These are phyloP conservation scores for Fraxinus dipetala DNA, from an alignment of 305 asterid genomes.

Conservation along the genomic window DNA sequence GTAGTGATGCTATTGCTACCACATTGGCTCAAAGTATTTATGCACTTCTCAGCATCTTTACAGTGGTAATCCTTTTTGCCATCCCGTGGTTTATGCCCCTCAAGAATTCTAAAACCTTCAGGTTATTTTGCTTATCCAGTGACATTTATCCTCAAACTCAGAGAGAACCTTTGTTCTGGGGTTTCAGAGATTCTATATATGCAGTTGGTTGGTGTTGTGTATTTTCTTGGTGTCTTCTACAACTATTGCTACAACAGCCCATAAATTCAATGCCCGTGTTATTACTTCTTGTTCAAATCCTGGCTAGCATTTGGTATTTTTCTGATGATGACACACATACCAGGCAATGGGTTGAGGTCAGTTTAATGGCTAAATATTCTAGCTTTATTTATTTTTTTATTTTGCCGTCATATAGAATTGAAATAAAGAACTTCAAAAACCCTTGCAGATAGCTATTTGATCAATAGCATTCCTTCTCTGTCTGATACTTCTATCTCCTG, in stretches of 20 bases:
- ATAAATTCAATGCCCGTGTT: constrained; percentile 59
- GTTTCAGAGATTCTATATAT: constrained; percentile 46
- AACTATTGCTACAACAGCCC: constrained; percentile 83
- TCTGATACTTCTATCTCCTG: not conserved
- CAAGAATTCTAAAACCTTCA: constrained; percentile 21
- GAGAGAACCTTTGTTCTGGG: constrained; percentile 28
- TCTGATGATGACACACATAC: constrained; percentile 32
- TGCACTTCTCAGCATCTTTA: constrained; percentile 49
- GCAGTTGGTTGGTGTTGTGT: constrained; percentile 57
- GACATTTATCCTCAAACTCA: constrained; percentile 26
- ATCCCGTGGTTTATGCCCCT: constrained; percentile 70
- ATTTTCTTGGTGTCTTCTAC: constrained; percentile 79
- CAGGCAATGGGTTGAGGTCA: constrained; percentile 81
- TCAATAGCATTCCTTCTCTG: not conserved
- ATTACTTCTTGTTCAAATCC: constrained; percentile 59
- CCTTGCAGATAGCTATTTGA: not conserved
- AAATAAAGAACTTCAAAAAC: not conserved
- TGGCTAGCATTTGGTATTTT: constrained; percentile 46
- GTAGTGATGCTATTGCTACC: constrained; percentile 53
- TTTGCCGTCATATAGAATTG: not conserved
- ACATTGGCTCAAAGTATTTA: constrained; percentile 54
- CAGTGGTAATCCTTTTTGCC: constrained; percentile 39
- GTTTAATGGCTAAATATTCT: constrained; percentile 27
- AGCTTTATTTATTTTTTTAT: not conserved
- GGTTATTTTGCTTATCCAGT: constrained; percentile 25